Conservation (phyloP, 345 rosid species). For the Erucastrum elatum region DNA sequence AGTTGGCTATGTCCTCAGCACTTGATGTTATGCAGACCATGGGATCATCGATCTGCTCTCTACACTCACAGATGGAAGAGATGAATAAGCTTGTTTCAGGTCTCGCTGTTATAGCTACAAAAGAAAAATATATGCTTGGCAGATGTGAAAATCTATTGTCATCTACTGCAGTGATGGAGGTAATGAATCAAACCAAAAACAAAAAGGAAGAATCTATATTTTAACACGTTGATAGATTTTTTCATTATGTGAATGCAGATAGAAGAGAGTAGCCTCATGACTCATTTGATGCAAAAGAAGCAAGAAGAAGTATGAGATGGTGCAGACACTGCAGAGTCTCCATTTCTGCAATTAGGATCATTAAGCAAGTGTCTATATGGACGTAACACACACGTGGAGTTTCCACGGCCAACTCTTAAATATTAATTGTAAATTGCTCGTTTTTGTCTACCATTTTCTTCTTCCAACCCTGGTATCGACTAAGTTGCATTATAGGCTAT, state of each 20-base stretch:
- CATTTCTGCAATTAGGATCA: slow-evolving; percentile 32
- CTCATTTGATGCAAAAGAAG: slow-evolving; percentile 67
- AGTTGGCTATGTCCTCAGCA: slow-evolving; percentile 79
- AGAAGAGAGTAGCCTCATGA: slow-evolving; percentile 55
- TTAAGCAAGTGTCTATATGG: slow-evolving; percentile 38
- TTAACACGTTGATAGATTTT: background rate
- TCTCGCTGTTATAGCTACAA: slow-evolving; percentile 55
- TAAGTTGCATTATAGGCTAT: too few species aligned
- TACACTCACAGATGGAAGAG: slow-evolving; percentile 63
- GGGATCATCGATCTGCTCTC: slow-evolving; percentile 69
- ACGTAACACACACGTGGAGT: slow-evolving; percentile 24
- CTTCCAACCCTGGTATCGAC: too few species aligned
- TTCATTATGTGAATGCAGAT: slow-evolving; percentile 41
- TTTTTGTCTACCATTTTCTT: slow-evolving; percentile 9
- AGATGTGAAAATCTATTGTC: slow-evolving; percentile 69
- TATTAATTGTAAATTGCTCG: slow-evolving; percentile 43
- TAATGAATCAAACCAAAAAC: slow-evolving; percentile 22
- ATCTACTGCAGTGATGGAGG: slow-evolving; percentile 73
- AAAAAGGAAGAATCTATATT: slow-evolving; percentile 11
- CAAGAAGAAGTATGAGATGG: slow-evolving; percentile 41
- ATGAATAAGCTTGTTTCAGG: slow-evolving; percentile 59
- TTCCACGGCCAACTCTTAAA: slow-evolving; percentile 35
- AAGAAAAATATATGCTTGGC: slow-evolving; percentile 60
- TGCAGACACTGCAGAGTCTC: slow-evolving; percentile 37
- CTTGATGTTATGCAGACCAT: slow-evolving; percentile 79